Conservation (phyloP, 2,329 filamentous ascomycete genomes). For the Fusarium lyarnte region DNA sequence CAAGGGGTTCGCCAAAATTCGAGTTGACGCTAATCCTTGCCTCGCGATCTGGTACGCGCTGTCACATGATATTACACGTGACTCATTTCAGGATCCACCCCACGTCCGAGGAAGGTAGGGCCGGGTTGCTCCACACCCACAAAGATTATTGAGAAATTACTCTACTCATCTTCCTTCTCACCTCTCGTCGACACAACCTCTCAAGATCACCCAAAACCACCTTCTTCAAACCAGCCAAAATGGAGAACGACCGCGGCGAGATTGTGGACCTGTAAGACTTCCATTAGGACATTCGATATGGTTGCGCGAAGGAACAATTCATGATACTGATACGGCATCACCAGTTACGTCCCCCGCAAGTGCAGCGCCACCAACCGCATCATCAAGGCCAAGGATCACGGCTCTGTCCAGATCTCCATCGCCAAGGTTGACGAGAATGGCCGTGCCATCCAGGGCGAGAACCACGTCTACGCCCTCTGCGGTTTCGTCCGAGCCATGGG, state of each 20-base stretch:
- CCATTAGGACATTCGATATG: slow-evolving; percentile 21
- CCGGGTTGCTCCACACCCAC: slow-evolving; percentile 41
- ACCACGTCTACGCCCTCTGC: slow-evolving; percentile 96
- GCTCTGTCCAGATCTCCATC: slow-evolving; percentile 95
- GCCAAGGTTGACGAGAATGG: slow-evolving; percentile 99
- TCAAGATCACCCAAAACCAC: slow-evolving; percentile 44
- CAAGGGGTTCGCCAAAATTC: slow-evolving; percentile 17
- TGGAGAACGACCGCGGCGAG: slow-evolving; percentile 99
- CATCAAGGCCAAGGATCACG: slow-evolving; percentile 99
- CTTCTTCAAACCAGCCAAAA: slow-evolving; percentile 65
- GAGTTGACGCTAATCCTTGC: slow-evolving; percentile 14
- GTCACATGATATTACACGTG: slow-evolving; percentile 46
- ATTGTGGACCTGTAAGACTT: slow-evolving; percentile 94
- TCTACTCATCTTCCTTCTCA: slow-evolving; percentile 37
- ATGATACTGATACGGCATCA: slow-evolving; percentile 43
- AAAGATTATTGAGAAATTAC: slow-evolving; percentile 21
- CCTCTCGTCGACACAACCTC: slow-evolving; percentile 44
- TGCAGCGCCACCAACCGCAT: slow-evolving; percentile 99
- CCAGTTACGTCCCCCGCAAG: slow-evolving; percentile 97
- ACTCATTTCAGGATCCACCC: slow-evolving; percentile 25
- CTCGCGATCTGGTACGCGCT: slow-evolving; percentile 38
- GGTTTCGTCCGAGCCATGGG: slow-evolving; percentile 98
- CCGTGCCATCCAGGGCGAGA: slow-evolving; percentile 91
- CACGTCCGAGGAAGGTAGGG: slow-evolving; percentile 37
- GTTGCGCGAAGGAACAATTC: slow-evolving; percentile 29